Conservation (phyloP, 2,329 filamentous ascomycete species). For the Penicillium sp. region DNA sequence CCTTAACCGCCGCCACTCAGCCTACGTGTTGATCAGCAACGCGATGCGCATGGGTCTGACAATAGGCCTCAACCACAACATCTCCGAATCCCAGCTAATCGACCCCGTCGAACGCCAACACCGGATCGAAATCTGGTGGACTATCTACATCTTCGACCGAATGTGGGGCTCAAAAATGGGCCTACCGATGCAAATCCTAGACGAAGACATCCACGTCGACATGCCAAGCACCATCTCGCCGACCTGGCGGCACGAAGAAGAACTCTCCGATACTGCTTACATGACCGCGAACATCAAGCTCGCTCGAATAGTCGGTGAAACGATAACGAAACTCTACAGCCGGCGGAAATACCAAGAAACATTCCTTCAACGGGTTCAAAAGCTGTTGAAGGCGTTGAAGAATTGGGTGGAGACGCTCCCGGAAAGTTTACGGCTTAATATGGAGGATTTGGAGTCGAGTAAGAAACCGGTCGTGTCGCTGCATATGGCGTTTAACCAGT, state of each 20-base stretch:
- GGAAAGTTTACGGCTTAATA: slow-evolving; percentile 32
- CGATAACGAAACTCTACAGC: slow-evolving; percentile 36
- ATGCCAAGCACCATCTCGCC: slow-evolving; percentile 36
- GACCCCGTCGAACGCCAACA: slow-evolving; percentile 41
- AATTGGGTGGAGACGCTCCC: slow-evolving; percentile 41
- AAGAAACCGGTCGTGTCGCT: slow-evolving; percentile 34
- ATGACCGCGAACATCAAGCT: slow-evolving; percentile 40
- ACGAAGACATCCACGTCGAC: slow-evolving; percentile 47
- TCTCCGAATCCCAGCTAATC: slow-evolving; percentile 37
- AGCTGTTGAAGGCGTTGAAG: slow-evolving; percentile 39
- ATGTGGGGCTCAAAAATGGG: slow-evolving; percentile 52
- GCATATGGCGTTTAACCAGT: slow-evolving; percentile 42
- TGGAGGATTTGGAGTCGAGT: slow-evolving; percentile 33
- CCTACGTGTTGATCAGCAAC: slow-evolving; percentile 36
- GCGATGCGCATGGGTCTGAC: slow-evolving; percentile 44
- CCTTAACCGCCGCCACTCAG: slow-evolving; percentile 36
- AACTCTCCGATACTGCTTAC: slow-evolving; percentile 39
- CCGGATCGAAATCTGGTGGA: slow-evolving; percentile 40
- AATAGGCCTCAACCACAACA: slow-evolving; percentile 46
- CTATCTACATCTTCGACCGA: slow-evolving; percentile 42
- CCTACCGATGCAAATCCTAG: slow-evolving; percentile 49
- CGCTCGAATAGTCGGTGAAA: slow-evolving; percentile 38
- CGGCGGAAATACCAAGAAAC: slow-evolving; percentile 37
- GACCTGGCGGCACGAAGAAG: slow-evolving; percentile 32
- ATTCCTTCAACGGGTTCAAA: slow-evolving; percentile 42